Base-by-base conservation (phyloP, 371 early-diverging fungal genomes). In the Umbelopsis sp. region DNA sequence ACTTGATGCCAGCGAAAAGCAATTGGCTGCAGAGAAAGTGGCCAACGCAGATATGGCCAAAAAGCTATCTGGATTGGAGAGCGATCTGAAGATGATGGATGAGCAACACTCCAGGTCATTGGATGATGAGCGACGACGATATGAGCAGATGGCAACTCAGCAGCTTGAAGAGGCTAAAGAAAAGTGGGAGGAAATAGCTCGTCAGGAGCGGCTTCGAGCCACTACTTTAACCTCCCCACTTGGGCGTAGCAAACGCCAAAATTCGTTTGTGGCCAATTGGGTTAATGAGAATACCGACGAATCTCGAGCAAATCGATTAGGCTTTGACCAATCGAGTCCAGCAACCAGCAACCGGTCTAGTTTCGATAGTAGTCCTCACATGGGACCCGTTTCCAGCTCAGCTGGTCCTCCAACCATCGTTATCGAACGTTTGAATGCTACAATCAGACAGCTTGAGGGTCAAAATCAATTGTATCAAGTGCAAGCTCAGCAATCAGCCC, bases 401-500 rank as follows among this genome's bases (percentile, higher is more conserved):
- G 48, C 63, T 7, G 67, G 65, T 8, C 50, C 72, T 0, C 65
- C 72, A 3, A 70, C 76, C 16, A 77, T 89, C 22, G 71, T 86
- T 9, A 78, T 88, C 8, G 91, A 91, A 20, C 78, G 89, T 46
- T 76, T 90, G 45, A 84, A 85, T 65, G 70, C 85, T 0, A 83
- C 79, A 65, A 78, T 89, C 29, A 84, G 87, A 37, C 89, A 89
- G 44, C 71, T 90, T 41, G 90, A 92, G 68, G 89, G 91, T 20
- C 93, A 93, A 70, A 71, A 92, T 6, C 75, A 80, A 24, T 86
- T 90, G 29, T 80, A 93, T 65, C 89, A 89, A 41, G 81, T 84
- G 9, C 94, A 93, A 69, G 72, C 92, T 20, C 82, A 86, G 37
- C 80, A 86, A 63, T 79, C 88, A 8, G 83, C 83, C 12, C 86